Conservation (phyloP, 148 eudicot species). For the Spergularia bocconei region DNA sequence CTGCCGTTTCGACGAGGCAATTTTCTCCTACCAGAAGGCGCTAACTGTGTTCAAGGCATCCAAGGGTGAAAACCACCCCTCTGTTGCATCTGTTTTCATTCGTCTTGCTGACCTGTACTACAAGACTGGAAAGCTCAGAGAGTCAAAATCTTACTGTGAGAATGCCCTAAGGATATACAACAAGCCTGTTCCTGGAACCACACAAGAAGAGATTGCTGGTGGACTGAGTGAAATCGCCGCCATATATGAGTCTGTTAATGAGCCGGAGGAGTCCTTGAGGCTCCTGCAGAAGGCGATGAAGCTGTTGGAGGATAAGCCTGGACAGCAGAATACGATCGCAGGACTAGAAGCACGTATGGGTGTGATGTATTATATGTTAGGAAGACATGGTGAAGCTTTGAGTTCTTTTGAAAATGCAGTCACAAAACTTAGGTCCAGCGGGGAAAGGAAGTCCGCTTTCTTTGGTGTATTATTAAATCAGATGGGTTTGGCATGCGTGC, state of each 20-base stretch:
- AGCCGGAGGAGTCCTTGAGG: conserved; percentile 88
- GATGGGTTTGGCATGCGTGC: conserved; percentile 96
- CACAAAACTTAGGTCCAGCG: conserved; percentile 76
- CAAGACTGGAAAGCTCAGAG: conserved; percentile 92
- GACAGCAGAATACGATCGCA: conserved; percentile 84
- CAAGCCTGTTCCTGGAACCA: conserved; percentile 96
- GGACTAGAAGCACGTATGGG: conserved; percentile 95
- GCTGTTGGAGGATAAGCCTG: conserved; percentile 80
- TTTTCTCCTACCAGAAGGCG: conserved; percentile 94
- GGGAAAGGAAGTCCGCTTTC: conserved; percentile 92
- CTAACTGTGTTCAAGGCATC: conserved; percentile 91
- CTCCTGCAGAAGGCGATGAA: conserved; percentile 82
- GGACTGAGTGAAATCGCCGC: conserved; percentile 91
- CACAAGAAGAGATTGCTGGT: conserved; percentile 80
- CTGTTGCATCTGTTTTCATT: conserved; percentile 86
- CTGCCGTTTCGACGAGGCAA: conserved; percentile 83
- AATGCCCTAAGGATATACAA: conserved; percentile 90
- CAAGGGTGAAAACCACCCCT: conserved; percentile 95
- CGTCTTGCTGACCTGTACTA: conserved; percentile 87
- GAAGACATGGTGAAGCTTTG: conserved; percentile 72
- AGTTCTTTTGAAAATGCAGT: conserved; percentile 72
- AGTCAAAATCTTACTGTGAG: conserved; percentile 93
- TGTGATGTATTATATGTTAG: conserved; percentile 85
- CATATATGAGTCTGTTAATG: conserved; percentile 81
- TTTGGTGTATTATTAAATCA: conserved; percentile 93